A percentile compares a stretch with the other conserved stretches of the same genome.
phyloP scores from a whole-genome alignment of 2,329 filamentous ascomycete genomes.

The Aspergillus sergii region DNA sequence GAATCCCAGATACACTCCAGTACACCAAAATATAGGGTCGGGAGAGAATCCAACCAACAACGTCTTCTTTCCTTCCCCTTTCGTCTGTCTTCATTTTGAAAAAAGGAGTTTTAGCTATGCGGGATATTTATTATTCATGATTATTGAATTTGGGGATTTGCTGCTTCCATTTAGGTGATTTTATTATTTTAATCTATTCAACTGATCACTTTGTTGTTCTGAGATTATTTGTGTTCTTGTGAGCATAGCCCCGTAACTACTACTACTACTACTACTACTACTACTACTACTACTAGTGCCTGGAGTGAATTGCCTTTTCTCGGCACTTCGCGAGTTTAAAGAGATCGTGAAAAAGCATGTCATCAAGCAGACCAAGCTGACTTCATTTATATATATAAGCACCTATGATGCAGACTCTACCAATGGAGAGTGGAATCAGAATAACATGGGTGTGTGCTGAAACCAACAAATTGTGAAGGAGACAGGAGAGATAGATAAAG shows the following conservation, averaged over 20 bases:
- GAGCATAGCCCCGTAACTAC: not conserved
- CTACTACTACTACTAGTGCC: not conserved
- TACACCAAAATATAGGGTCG: not conserved
- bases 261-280: not conserved
- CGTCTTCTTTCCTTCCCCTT: not conserved
- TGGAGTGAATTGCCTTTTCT: not conserved
- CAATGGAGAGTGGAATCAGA: not conserved
- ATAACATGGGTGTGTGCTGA: not conserved
- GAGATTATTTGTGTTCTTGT: not conserved
- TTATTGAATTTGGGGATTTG: slow-evolving; percentile 1
- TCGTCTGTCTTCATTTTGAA: not conserved
- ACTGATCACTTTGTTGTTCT: not conserved
- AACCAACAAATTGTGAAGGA: slow-evolving; percentile 1
- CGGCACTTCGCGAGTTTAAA: not conserved
- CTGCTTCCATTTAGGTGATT: not conserved
- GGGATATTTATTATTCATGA: not conserved
- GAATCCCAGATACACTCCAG: not conserved
- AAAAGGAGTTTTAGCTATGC: slow-evolving; percentile 2
- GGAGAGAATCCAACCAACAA: not conserved
- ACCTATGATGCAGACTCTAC: slow-evolving; percentile 10
- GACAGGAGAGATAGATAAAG: not conserved
- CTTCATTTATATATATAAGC: slow-evolving; percentile 5
- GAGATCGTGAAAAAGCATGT: not conserved
- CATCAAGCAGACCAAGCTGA: not conserved
- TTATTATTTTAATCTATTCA: not conserved